Evolutionary conservation across 495 filamentous ascomycete species (phyloP).

Genomic region (Penicillium riverlandense): DNA sequence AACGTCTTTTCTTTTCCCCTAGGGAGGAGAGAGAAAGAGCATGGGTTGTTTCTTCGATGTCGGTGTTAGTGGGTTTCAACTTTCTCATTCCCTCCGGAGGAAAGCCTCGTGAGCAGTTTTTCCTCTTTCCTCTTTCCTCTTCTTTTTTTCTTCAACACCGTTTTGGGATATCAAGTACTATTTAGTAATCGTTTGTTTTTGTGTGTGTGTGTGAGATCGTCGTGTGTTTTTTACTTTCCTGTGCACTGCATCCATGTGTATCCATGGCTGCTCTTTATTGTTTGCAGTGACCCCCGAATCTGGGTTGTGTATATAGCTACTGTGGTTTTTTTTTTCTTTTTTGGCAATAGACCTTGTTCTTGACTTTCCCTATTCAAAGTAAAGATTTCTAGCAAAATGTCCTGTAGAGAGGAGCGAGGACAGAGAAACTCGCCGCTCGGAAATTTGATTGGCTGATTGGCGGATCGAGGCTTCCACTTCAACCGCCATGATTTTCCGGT

Average conservation of each 20-base stretch:
- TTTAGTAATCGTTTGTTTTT: too few relatives aligned
- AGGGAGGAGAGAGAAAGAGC: too few relatives aligned
- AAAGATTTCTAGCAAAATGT: too few relatives aligned
- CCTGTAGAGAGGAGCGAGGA: too few relatives aligned
- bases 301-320: conserved; percentile 19
- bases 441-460: conserved; percentile 18
- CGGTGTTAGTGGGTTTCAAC: conserved; percentile 24
- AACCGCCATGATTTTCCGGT: too few relatives aligned
- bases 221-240: conserved; percentile 4
- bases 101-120: background rate
- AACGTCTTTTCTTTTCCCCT: conserved; percentile 10
- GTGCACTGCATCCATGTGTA: too few relatives aligned
- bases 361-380: too few relatives aligned
- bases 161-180: background rate
- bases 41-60: conserved; percentile 10
- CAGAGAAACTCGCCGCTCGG: background rate
- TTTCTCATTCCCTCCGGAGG: background rate
- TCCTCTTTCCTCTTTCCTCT: conserved; percentile 9
- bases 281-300: background rate
- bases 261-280: conserved; percentile 6
- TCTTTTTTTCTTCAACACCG: background rate
- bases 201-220: background rate
- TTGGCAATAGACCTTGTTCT: conserved; percentile 16
- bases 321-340: conserved; percentile 12
- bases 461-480: too few relatives aligned